phyloP scores from a whole-genome alignment of 2,329 filamentous ascomycete genomes.

The Pyrenophora seminiperda region DNA sequence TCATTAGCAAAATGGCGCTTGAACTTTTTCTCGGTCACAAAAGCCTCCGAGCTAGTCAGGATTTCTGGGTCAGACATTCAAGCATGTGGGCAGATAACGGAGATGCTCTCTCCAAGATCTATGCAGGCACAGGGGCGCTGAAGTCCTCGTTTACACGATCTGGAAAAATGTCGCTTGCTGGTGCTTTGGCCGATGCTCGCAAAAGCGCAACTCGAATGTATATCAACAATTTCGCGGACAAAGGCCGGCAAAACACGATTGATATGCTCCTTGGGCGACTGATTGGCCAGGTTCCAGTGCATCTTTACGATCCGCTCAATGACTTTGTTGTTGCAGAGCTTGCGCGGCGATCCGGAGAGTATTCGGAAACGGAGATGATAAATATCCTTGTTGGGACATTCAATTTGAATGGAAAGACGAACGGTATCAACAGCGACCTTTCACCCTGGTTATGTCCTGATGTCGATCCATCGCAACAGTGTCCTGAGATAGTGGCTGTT shows the following conservation, averaged over 20 bases:
- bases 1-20: conserved; percentile 91
- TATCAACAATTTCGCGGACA: conserved; percentile 97
- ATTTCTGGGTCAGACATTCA: conserved; percentile 92
- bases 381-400: conserved; percentile 88
- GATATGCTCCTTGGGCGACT: conserved; percentile 87
- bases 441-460: conserved; percentile 83
- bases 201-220: conserved; percentile 95
- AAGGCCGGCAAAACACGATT: conserved; percentile 89
- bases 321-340: conserved; percentile 85
- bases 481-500: conserved; percentile 85
- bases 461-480: conserved; percentile 59
- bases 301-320: conserved; percentile 92
- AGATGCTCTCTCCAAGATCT: conserved; percentile 90
- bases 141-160: conserved; percentile 94
- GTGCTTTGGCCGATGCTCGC: conserved; percentile 89
- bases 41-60: conserved; percentile 69
- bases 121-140: conserved; percentile 91
- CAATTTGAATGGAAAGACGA: conserved; percentile 88
- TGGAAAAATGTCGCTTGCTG: conserved; percentile 94
- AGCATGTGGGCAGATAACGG: conserved; percentile 97
- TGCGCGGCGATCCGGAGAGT: conserved; percentile 69
- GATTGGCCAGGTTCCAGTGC: conserved; percentile 80
- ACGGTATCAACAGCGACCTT: conserved; percentile 78
- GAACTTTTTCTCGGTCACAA: conserved; percentile 81
- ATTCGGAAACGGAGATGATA: conserved; percentile 73